Evolutionary conservation across 306 rosid genomes (phyloP).

Genomic region (Citrullus mucosospermus): DNA sequence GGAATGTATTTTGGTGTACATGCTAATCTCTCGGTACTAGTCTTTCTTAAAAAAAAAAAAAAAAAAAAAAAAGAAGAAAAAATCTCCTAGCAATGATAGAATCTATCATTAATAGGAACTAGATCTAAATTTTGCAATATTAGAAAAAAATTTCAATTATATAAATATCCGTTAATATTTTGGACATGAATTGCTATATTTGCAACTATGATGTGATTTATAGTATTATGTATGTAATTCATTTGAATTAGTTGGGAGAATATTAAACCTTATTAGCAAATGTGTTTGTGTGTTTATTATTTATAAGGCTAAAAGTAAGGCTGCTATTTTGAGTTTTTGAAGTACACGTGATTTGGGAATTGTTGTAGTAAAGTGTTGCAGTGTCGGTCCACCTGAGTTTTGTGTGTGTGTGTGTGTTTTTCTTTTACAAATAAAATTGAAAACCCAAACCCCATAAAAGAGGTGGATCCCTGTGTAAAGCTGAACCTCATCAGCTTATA

Average conservation of each 20-base stretch:
- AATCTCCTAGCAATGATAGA: no score
- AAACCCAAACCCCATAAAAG: neutral
- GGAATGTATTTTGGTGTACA: no score
- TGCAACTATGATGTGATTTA: neutral
- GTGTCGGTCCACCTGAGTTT: neutral
- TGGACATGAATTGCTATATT: no score
- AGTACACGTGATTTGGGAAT: neutral
- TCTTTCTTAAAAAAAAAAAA: no score
- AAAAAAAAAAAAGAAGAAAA: no score
- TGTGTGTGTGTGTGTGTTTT: neutral
- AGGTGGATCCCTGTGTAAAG: conserved; percentile 2
- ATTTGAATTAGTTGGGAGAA: neutral
- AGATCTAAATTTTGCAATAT: no score
- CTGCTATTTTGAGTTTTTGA: neutral
- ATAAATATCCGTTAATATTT: no score
- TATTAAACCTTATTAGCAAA: neutral
- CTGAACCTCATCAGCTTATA: neutral
- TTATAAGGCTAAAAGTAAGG: neutral
- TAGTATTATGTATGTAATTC: neutral
- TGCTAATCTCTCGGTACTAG: no score
- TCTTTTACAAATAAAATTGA: neutral
- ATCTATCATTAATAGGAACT: no score
- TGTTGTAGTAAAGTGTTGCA: neutral
- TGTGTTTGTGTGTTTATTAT: neutral
- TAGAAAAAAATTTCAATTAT: no score